Evolutionary conservation across 768 basidiomycete species (phyloP), one percentile per base, ranked within the genome.

Genomic region (Gelatoporia subvermispora): DNA sequence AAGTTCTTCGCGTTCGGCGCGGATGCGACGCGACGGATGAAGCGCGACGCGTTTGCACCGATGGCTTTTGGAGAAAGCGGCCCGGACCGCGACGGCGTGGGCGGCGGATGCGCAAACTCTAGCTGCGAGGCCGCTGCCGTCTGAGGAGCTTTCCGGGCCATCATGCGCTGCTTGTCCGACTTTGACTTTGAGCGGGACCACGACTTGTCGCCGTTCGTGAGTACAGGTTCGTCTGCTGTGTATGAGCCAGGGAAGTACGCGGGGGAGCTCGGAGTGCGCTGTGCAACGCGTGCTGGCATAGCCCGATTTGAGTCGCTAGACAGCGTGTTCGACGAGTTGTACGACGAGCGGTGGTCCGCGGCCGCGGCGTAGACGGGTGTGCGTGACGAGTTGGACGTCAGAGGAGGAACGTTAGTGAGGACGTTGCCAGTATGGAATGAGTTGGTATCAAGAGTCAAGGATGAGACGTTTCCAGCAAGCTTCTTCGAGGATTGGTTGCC

Each of bases 1-100:
- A 99, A 74, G 23, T 85, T 88, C 65, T 97, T 98, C 28, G 93
- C 87, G 62, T 97, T 99, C 2, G 95, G 95, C 2, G 96, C 94
- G 8, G 93, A 96, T 3, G 94, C 93, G 41, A 98, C 95, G 42
- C 95, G 84, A 45, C 95, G 85, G 24, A 98, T 84, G 70, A 97
- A 93, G 31, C 94, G 85, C 41, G 88, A 80, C 8, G 91, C 88
- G 0, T 83, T 81, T 15, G 83, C 82, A 43, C 82, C 74, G 68
- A 90, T 78, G 18, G 78, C 74, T 59, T 77, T 82, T 24, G 87
- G 84, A 7, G 81, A 84, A 35, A 88, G 69, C 9, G 83, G 79
- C 17, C 72, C 77, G 2, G 73, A 60, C 34, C 76, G 66, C 38
- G 63, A 64, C 16, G 69, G 43, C 11, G 67, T 60, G 15, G 72